These are phyloP conservation scores for Citrus reticulata DNA, from an alignment of 345 rosid genomes.

Conservation along the genomic window DNA sequence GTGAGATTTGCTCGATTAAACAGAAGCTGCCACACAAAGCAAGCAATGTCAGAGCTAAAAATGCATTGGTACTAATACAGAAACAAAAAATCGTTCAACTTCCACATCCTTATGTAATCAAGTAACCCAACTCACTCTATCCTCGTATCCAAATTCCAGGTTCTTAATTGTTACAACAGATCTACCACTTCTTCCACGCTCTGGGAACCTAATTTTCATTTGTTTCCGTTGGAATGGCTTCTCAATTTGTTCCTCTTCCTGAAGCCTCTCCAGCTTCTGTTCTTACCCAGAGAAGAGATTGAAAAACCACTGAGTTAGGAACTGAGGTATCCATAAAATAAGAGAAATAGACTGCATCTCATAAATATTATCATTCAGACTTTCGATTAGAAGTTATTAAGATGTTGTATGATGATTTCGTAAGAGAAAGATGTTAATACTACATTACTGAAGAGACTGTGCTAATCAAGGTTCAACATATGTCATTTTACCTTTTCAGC, in stretches of 20 bases:
- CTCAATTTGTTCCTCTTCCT: constrained; percentile 78
- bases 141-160: constrained; percentile 70
- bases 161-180: constrained; percentile 59
- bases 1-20: constrained; percentile 69
- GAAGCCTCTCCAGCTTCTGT: constrained; percentile 85
- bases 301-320: background rate
- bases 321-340: constrained; percentile 2
- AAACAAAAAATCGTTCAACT: background rate
- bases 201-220: constrained; percentile 95
- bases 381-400: background rate
- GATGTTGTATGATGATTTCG: too few relatives aligned
- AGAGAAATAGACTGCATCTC: background rate
- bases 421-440: background rate
- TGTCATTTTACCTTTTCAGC: constrained; percentile 76
- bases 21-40: constrained; percentile 47
- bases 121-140: constrained; percentile 47
- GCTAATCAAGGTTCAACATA: background rate
- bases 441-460: background rate
- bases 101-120: background rate
- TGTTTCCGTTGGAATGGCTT: constrained; percentile 90
- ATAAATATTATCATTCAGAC: background rate
- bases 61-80: background rate
- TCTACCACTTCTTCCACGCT: constrained; percentile 91
- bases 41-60: constrained; percentile 8
- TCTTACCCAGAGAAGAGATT: constrained; percentile 6